phyloP scores from a whole-genome alignment of 106 monocot genomes.

The Hemerocallis citrina region DNA sequence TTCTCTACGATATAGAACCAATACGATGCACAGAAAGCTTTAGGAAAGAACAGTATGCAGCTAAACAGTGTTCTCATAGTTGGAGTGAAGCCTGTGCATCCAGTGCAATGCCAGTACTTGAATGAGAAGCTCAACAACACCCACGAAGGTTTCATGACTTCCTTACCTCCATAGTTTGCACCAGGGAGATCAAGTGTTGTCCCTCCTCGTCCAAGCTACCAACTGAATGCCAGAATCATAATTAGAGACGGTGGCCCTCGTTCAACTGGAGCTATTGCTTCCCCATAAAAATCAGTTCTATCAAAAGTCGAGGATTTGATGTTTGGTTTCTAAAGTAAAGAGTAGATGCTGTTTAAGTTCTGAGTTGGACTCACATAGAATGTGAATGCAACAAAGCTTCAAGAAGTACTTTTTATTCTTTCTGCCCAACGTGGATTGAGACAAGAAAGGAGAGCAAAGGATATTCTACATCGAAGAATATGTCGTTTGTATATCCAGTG shows the following conservation, averaged over 20 bases:
- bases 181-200: constrained; percentile 13
- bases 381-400: too few species aligned
- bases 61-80: constrained; percentile 43
- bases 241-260: constrained; percentile 11
- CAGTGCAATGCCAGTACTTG: constrained; percentile 30
- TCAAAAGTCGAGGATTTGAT: constrained; percentile 90
- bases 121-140: constrained; percentile 39
- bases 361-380: too few species aligned
- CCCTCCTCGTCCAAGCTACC: constrained; percentile 9
- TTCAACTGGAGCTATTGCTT: constrained; percentile 64
- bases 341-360: background rate
- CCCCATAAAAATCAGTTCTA: constrained; percentile 71
- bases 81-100: constrained; percentile 55
- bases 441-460: too few species aligned
- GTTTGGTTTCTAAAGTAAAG: constrained; percentile 53
- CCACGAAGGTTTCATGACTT: constrained; percentile 31
- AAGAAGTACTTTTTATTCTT: too few species aligned
- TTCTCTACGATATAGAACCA: constrained; percentile 21
- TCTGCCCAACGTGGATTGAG: too few species aligned
- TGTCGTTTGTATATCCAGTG: too few species aligned
- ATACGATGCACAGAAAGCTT: constrained; percentile 53
- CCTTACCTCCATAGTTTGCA: constrained; percentile 22
- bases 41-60: constrained; percentile 41
- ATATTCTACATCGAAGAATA: too few species aligned
- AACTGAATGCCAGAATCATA: constrained; percentile 10